Evolutionary conservation across 257 asterid genomes (phyloP).

Genomic region (Jaltomata sinuosa): DNA sequence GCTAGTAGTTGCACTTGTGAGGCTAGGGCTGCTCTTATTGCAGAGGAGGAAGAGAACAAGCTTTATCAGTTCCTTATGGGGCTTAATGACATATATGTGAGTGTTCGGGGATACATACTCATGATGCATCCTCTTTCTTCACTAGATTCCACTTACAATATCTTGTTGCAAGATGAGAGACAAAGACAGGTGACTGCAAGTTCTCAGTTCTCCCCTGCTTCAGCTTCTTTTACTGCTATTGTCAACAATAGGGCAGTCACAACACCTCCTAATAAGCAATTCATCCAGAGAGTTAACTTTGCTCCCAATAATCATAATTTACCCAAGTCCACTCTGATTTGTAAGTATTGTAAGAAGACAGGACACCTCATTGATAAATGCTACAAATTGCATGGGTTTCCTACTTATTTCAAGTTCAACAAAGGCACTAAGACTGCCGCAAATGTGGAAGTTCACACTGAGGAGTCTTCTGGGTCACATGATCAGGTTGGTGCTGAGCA

Average conservation of each 20-base stretch:
- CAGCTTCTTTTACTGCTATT: not conserved
- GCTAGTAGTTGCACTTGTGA: not conserved
- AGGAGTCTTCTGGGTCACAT: too few relatives aligned
- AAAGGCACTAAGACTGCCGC: not conserved
- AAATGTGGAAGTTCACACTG: not conserved
- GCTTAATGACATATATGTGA: too few relatives aligned
- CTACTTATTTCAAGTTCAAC: too few relatives aligned
- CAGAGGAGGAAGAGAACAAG: not conserved
- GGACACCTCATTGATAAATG: too few relatives aligned
- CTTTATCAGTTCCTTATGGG: not conserved
- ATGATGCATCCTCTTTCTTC: not conserved
- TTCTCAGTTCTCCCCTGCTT: not conserved
- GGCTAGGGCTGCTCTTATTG: not conserved
- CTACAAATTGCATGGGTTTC: too few relatives aligned
- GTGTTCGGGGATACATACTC: not conserved
- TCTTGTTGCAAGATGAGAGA: not conserved
- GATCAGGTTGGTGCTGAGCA: too few relatives aligned
- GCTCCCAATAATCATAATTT: too few relatives aligned
- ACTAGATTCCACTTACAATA: not conserved
- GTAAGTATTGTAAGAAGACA: too few relatives aligned
- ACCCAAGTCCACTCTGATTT: too few relatives aligned
- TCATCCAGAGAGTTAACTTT: too few relatives aligned
- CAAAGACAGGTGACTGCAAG: not conserved
- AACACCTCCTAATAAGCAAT: not conserved
- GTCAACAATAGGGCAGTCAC: not conserved